These are phyloP conservation scores for Yamadazyma takamatsuzukensis DNA, from an alignment of 805 yeast species.

Conservation along the genomic window DNA sequence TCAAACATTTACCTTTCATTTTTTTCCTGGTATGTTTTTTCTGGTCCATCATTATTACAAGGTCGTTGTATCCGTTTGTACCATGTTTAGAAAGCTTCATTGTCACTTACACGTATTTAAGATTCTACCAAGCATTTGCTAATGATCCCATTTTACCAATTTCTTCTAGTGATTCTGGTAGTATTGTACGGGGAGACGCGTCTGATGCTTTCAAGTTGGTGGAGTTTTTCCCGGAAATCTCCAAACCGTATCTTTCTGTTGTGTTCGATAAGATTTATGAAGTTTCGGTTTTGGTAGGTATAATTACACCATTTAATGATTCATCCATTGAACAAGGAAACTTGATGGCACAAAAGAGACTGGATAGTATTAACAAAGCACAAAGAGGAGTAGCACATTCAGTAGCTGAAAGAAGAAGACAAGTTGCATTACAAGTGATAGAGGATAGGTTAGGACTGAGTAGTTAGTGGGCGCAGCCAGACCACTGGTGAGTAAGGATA, in stretches of 20 bases:
- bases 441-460: too few species aligned
- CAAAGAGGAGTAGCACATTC: slow-evolving; percentile 37
- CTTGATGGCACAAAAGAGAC: slow-evolving; percentile 63
- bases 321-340: slow-evolving; percentile 73
- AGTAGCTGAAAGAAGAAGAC: slow-evolving; percentile 74
- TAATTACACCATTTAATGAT: slow-evolving; percentile 61
- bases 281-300: slow-evolving; percentile 36
- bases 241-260: slow-evolving; percentile 50
- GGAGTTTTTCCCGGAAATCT: slow-evolving; percentile 73
- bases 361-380: slow-evolving; percentile 42
- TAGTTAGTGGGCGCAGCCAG: too few species aligned
- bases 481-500: too few species aligned
- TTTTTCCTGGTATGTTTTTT: slow-evolving; percentile 26
- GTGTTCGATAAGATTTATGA: slow-evolving; percentile 41
- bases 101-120: slow-evolving; percentile 68
- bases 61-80: slow-evolving; percentile 46
- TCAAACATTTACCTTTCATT: slow-evolving; percentile 60
- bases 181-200: slow-evolving; percentile 70
- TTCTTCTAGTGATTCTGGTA: slow-evolving; percentile 24
- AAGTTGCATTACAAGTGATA: slow-evolving; percentile 69
- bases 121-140: slow-evolving; percentile 67
- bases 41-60: slow-evolving; percentile 31
- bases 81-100: slow-evolving; percentile 61
- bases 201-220: slow-evolving; percentile 82
- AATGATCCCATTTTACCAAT: slow-evolving; percentile 54